phyloP scores from a whole-genome alignment of 139 green algal genomes.

The Chlorella vulgaris region DNA sequence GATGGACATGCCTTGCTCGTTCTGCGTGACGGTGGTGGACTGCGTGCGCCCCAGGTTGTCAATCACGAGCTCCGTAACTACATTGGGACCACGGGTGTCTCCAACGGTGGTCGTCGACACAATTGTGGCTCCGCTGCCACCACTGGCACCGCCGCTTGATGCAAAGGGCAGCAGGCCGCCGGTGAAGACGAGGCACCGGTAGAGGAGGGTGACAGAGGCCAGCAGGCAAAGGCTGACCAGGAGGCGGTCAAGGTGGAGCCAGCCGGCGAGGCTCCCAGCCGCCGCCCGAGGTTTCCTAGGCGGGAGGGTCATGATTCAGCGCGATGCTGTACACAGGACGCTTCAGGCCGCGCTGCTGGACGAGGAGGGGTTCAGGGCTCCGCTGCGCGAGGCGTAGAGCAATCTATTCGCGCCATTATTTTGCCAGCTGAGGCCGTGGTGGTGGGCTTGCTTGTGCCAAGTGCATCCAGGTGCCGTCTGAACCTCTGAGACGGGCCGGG shows the following conservation, averaged over 20 bases:
- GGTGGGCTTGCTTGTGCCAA: too few species aligned
- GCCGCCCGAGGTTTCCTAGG: background rate
- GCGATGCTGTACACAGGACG: background rate
- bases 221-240: slow-evolving; percentile 33
- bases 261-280: background rate
- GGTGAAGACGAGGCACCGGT: slow-evolving; percentile 19
- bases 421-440: too few species aligned
- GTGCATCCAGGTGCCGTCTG: too few species aligned
- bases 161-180: background rate
- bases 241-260: background rate
- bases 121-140: background rate
- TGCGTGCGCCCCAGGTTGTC: background rate
- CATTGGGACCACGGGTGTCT: background rate
- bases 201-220: slow-evolving; percentile 19
- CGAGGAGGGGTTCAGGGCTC: too few species aligned
- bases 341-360: too few species aligned
- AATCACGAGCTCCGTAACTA: slow-evolving; percentile 28
- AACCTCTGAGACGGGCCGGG: too few species aligned
- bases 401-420: too few species aligned
- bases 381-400: too few species aligned
- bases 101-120: slow-evolving; percentile 18
- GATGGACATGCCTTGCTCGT: background rate
- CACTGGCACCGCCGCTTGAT: background rate
- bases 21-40: slow-evolving; percentile 5
- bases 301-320: background rate